These are phyloP conservation scores for Scleroderma citrinum DNA, from an alignment of 768 basidiomycete species.

Conservation along the genomic window DNA sequence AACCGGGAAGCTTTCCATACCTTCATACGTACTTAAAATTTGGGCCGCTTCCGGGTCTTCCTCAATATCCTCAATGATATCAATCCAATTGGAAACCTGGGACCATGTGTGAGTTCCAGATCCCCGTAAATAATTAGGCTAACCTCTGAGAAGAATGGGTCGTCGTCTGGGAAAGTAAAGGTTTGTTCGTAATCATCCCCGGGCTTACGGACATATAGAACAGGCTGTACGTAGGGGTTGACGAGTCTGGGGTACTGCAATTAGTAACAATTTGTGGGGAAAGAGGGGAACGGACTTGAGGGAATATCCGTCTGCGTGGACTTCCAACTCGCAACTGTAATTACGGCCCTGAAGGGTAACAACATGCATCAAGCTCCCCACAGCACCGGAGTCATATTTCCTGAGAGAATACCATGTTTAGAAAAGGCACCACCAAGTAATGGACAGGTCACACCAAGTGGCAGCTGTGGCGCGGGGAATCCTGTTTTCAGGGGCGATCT, in stretches of 20 bases:
- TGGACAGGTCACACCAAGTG: conserved; percentile 56
- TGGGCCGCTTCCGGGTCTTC: conserved; percentile 74
- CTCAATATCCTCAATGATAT: conserved; percentile 85
- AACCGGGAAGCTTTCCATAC: conserved; percentile 30
- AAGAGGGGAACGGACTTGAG: conserved; percentile 50
- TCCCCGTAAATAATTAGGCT: conserved; percentile 2
- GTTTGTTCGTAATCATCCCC: conserved; percentile 73
- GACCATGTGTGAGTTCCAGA: neutral
- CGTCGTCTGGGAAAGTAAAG: conserved; percentile 71
- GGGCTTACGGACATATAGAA: conserved; percentile 79
- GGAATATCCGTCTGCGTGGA: conserved; percentile 89
- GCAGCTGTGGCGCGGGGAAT: conserved; percentile 93
- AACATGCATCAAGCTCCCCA: conserved; percentile 87
- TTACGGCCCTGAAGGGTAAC: conserved; percentile 88
- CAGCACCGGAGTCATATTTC: conserved; percentile 95
- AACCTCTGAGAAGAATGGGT: conserved; percentile 91
- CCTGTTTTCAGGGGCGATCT: conserved; percentile 80
- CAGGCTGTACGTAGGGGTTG: conserved; percentile 91
- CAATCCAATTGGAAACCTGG: conserved; percentile 76
- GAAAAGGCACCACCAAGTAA: conserved; percentile 7
- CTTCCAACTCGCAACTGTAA: conserved; percentile 93
- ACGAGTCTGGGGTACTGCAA: conserved; percentile 49
- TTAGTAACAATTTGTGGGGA: conserved; percentile 4
- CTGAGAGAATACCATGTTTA: conserved; percentile 31
- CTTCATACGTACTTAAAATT: conserved; percentile 83